phyloP scores from a whole-genome alignment of 768 basidiomycete species.

The Suillus brevipes region DNA sequence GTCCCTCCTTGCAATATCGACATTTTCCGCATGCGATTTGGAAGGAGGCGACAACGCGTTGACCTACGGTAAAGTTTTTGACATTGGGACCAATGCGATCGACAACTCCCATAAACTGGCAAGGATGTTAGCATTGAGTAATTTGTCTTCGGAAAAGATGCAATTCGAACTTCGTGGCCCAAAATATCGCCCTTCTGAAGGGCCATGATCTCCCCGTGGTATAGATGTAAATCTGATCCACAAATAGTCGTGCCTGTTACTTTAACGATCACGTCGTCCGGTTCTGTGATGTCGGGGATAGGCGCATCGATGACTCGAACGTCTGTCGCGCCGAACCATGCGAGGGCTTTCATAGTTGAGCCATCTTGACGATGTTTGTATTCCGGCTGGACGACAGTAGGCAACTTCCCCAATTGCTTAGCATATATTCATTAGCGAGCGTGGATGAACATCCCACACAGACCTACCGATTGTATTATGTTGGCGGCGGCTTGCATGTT shows the following conservation, averaged over 20 bases:
- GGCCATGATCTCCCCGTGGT: constrained; percentile 67
- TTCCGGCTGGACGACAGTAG: constrained; percentile 43
- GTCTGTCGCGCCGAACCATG: constrained; percentile 62
- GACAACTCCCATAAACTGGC: constrained; percentile 65
- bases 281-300: constrained; percentile 63
- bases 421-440: background rate
- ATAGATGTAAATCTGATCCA: constrained; percentile 65
- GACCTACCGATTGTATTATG: constrained; percentile 28
- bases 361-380: constrained; percentile 52
- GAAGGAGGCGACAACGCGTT: constrained; percentile 79
- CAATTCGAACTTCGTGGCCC: constrained; percentile 58
- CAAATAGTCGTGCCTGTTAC: constrained; percentile 79
- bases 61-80: constrained; percentile 57
- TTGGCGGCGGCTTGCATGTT: constrained; percentile 33
- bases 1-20: constrained; percentile 69
- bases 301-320: constrained; percentile 47
- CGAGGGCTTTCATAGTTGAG: constrained; percentile 64
- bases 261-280: constrained; percentile 73
- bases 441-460: background rate
- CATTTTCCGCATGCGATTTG: constrained; percentile 77
- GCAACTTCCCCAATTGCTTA: constrained; percentile 40
- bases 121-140: background rate
- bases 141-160: background rate
- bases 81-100: constrained; percentile 66
- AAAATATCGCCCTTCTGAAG: constrained; percentile 75